phyloP scores from a whole-genome alignment of 345 rosid genomes.

The Bruguiera gymnorhiza region DNA sequence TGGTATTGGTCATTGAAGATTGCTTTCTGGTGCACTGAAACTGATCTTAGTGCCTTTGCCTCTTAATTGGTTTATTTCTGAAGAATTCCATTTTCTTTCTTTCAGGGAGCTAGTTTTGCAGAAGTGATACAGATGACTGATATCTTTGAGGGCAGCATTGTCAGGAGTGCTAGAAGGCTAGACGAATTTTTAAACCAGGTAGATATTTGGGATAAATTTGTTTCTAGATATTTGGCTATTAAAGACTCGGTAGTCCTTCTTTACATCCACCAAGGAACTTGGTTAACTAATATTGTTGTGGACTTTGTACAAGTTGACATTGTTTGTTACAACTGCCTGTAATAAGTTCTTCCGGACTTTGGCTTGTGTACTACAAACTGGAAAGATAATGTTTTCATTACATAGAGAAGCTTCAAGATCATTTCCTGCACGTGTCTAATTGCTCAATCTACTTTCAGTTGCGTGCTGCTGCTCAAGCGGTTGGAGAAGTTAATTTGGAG shows the following conservation, averaged over 20 bases:
- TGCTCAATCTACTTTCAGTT: slow-evolving; percentile 38
- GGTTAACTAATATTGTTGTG: too few species aligned
- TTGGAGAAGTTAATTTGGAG: slow-evolving; percentile 73
- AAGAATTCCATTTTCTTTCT: slow-evolving; percentile 18
- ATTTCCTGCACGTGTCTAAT: neutral
- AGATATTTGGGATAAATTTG: neutral
- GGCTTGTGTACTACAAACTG: too few species aligned
- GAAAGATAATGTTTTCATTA: too few species aligned
- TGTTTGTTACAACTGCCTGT: too few species aligned
- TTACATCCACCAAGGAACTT: too few species aligned
- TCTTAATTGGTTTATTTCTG: neutral
- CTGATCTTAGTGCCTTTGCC: neutral
- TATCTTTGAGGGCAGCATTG: slow-evolving; percentile 96
- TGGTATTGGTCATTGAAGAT: too few species aligned
- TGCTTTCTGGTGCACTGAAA: too few species aligned
- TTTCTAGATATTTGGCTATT: too few species aligned
- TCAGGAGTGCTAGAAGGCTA: slow-evolving; percentile 88
- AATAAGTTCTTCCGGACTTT: too few species aligned
- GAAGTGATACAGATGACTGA: slow-evolving; percentile 96
- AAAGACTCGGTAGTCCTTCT: too few species aligned
- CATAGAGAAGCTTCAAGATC: neutral
- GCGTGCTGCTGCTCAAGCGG: slow-evolving; percentile 85
- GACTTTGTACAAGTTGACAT: too few species aligned
- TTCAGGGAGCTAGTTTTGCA: slow-evolving; percentile 84
- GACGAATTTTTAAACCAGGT: slow-evolving; percentile 99